Evolutionary conservation across 2,329 filamentous ascomycete genomes (phyloP), one percentile per base, ranked within the genome.

Genomic region (Paradendryphiella salina): DNA sequence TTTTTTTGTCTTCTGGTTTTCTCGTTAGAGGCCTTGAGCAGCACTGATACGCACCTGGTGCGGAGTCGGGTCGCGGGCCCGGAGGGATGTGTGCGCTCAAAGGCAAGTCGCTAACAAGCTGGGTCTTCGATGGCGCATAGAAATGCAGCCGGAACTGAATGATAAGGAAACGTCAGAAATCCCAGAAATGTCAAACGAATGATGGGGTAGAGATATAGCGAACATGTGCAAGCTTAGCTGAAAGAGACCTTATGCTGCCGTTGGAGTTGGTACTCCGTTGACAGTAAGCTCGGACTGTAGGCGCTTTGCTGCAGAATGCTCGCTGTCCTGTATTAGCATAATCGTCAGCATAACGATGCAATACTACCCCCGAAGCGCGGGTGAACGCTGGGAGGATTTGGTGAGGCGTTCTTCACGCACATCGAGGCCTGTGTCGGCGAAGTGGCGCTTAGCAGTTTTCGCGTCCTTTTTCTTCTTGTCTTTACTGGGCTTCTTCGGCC

Each of bases 351-450:
- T 57, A 42, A 55, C 52, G 49, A 49, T 54, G 43, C 61, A 54
- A 57, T 15, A 31, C 47, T 60, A 54, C 57, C 56, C 61, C 59
- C 45, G 47, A 46, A 54, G 45, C 61, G 52, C 50, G 31, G 47
- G 26, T 46, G 21, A 51, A 51, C 53, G 48, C 49, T 52, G 60
- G 50, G 57, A 54, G 51, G 53, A 46, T 54, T 64, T 63, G 34
- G 39, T 54, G 23, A 45, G 33, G 57, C 52, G 53, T 56, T 59
- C 48, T 17, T 54, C 60, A 78, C 76, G 66, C 74, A 79, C 77
- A 67, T 79, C 75, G 56, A 78, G 64, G 55, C 74, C 75, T 39
- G 76, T 73, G 50, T 76, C 73, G 44, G 73, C 64, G 60, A 74
- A 72, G 48, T 67, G 76, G 51, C 77, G 76, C 67, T 79, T 79